Percentiles rank a stretch among this genome's conserved stretches.
These are phyloP conservation scores for Cryptococcus floricola DNA, from an alignment of 1,284 basidiomycete species.

Conservation along the genomic window DNA sequence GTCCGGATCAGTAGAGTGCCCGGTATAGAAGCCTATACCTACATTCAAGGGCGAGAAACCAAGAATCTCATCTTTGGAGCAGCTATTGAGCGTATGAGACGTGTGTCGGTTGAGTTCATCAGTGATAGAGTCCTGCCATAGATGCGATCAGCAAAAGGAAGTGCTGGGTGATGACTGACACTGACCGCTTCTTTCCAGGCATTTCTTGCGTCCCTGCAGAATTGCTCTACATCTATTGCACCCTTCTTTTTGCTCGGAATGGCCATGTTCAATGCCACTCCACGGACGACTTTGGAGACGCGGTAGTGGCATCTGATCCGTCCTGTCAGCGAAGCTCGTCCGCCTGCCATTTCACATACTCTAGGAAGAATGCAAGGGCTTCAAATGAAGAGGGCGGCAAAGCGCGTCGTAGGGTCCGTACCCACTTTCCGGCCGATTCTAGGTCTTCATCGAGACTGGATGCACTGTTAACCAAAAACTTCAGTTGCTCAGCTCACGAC, in stretches of 20 bases:
- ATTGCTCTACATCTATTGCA: slow-evolving; percentile 18
- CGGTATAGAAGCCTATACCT: slow-evolving; percentile 1
- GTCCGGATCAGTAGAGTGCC: background rate
- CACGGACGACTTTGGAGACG: slow-evolving; percentile 15
- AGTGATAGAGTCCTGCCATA: slow-evolving; percentile 10
- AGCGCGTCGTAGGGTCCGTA: slow-evolving; percentile 12
- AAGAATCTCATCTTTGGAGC: slow-evolving; percentile 15
- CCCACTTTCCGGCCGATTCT: slow-evolving; percentile 23
- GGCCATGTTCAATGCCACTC: slow-evolving; percentile 20
- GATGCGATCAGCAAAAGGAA: no score
- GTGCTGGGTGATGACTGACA: background rate
- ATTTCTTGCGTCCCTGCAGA: slow-evolving; percentile 16
- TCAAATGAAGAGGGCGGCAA: slow-evolving; percentile 20
- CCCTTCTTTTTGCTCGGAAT: slow-evolving; percentile 21
- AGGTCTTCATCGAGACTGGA: slow-evolving; percentile 27
- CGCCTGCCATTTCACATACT: background rate
- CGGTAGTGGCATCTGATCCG: slow-evolving; percentile 19
- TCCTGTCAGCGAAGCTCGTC: background rate
- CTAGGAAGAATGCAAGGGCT: slow-evolving; percentile 22
- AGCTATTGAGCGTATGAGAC: slow-evolving; percentile 11
- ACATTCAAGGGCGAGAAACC: slow-evolving; percentile 39
- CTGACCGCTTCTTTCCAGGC: slow-evolving; percentile 28
- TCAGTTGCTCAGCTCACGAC: background rate
- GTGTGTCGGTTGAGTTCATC: slow-evolving; percentile 9
- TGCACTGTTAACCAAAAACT: background rate